Evolutionary conservation across 2,329 filamentous ascomycete species (phyloP), one percentile per base, ranked within the genome.

Genomic region (Stemphylium lycopersici): DNA sequence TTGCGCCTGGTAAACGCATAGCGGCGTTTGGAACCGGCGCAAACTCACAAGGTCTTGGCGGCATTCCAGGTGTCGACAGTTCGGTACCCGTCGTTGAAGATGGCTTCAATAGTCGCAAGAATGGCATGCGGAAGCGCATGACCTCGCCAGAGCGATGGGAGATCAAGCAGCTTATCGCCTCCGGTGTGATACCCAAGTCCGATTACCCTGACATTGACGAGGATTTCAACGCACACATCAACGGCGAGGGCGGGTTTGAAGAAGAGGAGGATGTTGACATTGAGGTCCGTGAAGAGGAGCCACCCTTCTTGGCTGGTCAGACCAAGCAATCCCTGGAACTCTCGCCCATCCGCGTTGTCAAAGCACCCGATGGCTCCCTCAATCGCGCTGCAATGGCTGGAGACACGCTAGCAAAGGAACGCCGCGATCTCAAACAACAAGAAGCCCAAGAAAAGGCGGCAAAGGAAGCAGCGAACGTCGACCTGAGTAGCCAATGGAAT

Each of bases 81-180:
- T 75, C 76, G 32, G 82, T 88, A 0, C 84, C 87, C 2, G 83
- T 89, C 12, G 84, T 91, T 55, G 87, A 90, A 66, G 81, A 80
- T 37, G 82, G 84, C 34, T 81, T 81, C 26, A 78, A 82, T 47
- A 42, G 64, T 15, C 74, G 68, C 22, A 71, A 63, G 20, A 71
- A 70, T 42, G 80, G 81, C 36, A 88, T 88, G 50, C 91, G 90
- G 73, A 99, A 99, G 79, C 84, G 95, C 47, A 88, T 98, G 88
- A 98, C 93, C 0, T 97, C 93, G 12, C 95, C 95, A 1, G 95
- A 99, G 72, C 82, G 95, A 70, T 99, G 95, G 93, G 95, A 99
- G 74, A 97, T 99, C 59, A 87, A 93, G 58, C 95, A 99, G 71
- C 82, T 99, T 47, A 98, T 99, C 69, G 92, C 93, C 3, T 96